phyloP scores from a whole-genome alignment of 441 rosid species.

The Manihot esculenta region DNA sequence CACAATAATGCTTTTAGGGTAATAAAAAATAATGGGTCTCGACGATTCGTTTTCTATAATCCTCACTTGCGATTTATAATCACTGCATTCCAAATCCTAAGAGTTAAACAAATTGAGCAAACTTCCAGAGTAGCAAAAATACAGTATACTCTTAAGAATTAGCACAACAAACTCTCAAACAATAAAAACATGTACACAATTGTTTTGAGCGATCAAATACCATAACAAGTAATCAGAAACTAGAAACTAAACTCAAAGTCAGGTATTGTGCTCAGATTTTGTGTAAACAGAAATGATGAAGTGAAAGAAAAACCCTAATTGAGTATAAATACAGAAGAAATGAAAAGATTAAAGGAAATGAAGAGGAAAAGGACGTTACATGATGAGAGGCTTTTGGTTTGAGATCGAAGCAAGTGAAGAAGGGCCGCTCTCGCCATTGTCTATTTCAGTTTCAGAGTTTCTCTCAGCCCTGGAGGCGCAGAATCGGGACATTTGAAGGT shows the following conservation, averaged over 20 bases:
- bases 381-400: slow-evolving; percentile 49
- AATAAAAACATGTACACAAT: neutral
- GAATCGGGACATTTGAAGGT: neutral
- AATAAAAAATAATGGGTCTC: too few relatives aligned
- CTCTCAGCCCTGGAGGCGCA: neutral
- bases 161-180: neutral
- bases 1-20: too few relatives aligned
- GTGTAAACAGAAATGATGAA: neutral
- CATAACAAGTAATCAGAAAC: neutral
- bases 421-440: slow-evolving; percentile 62
- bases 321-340: neutral
- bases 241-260: too few relatives aligned
- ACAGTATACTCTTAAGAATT: neutral
- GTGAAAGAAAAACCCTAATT: slow-evolving; percentile 13
- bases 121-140: neutral
- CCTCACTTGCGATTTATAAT: too few relatives aligned
- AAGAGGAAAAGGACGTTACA: slow-evolving; percentile 11
- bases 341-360: neutral
- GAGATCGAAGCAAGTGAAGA: slow-evolving; percentile 61
- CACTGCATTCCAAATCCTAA: too few relatives aligned
- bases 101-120: too few relatives aligned
- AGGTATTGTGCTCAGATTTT: too few relatives aligned
- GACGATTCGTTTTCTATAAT: too few relatives aligned
- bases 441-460: neutral
- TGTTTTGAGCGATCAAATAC: too few relatives aligned